phyloP scores from a whole-genome alignment of 257 asterid species.

The Solanum bukasovii region DNA sequence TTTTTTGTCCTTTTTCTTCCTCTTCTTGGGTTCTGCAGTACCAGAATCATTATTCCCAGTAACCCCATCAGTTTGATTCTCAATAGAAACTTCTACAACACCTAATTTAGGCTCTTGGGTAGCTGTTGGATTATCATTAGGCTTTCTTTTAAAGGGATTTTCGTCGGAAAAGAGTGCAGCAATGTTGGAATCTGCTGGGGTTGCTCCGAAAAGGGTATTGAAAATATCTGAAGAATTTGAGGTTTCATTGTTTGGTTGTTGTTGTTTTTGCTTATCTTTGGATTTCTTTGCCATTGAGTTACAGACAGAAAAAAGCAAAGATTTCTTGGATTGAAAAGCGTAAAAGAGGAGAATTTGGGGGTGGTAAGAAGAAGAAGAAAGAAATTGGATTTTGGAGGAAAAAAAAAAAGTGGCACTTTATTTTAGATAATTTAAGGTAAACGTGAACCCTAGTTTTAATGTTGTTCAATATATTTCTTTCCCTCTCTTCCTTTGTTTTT shows the following conservation, averaged over 20 bases:
- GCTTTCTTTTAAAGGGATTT: conserved; percentile 67
- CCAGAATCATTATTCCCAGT: conserved; percentile 15
- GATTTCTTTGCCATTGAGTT: conserved; percentile 46
- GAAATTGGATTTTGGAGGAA: neutral
- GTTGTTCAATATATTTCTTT: neutral
- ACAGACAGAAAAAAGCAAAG: neutral
- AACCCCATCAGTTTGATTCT: neutral
- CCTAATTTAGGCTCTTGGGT: neutral
- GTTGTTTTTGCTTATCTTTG: conserved; percentile 16
- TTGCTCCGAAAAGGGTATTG: conserved; percentile 48
- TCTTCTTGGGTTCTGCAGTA: conserved; percentile 15
- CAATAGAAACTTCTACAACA: neutral
- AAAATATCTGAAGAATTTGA: conserved; percentile 37
- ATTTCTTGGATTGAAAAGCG: neutral
- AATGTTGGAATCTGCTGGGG: conserved; percentile 17
- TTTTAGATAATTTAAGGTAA: neutral
- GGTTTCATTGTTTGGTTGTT: conserved; percentile 1
- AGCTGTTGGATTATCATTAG: conserved; percentile 12
- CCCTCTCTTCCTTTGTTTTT: neutral
- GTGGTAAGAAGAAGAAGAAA: neutral
- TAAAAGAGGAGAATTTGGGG: neutral
- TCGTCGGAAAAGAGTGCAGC: conserved; percentile 54
- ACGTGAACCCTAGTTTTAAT: neutral
- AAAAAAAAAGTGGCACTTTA: neutral
- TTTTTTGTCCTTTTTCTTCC: conserved; percentile 32